Evolutionary conservation across 2,329 filamentous ascomycete genomes (phyloP).

Genomic region (Scleromitrula shiraiana): DNA sequence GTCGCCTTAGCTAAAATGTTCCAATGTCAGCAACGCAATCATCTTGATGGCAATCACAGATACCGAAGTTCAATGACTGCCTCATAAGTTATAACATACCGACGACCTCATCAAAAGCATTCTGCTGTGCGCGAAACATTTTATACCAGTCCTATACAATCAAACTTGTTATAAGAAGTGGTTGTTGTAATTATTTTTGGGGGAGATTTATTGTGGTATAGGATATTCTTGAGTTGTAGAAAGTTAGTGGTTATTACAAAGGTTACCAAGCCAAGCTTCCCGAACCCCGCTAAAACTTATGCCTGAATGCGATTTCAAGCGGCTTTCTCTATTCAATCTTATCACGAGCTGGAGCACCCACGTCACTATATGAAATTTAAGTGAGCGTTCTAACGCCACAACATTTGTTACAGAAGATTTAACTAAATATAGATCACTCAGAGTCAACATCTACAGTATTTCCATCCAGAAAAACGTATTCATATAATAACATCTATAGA

Average conservation of each 20-base stretch:
- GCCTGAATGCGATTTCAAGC: no score
- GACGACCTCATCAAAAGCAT: slow-evolving; percentile 63
- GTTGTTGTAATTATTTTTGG: slow-evolving; percentile 1
- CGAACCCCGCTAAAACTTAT: slow-evolving; percentile 4
- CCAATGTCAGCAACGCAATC: slow-evolving; percentile 15
- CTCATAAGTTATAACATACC: slow-evolving; percentile 38
- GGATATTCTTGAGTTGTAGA: not conserved
- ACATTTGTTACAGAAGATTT: not conserved
- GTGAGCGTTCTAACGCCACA: not conserved
- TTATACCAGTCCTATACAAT: not conserved
- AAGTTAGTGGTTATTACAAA: not conserved
- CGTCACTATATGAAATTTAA: not conserved
- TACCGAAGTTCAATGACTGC: slow-evolving; percentile 1
- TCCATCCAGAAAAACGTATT: no score
- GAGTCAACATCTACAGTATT: no score
- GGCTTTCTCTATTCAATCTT: no score
- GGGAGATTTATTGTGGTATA: not conserved
- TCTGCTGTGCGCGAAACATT: slow-evolving; percentile 56
- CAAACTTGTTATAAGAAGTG: not conserved
- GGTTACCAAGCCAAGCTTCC: slow-evolving; percentile 1
- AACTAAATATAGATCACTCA: no score
- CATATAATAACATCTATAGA: no score
- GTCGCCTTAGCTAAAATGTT: slow-evolving; percentile 64
- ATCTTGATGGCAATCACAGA: slow-evolving; percentile 2
- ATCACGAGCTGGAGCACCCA: not conserved